Percentiles rank a stretch among this genome's conserved stretches.
Evolutionary conservation across 1,139 yeast genomes (phyloP).

Genomic region (Candida mesenterica): DNA sequence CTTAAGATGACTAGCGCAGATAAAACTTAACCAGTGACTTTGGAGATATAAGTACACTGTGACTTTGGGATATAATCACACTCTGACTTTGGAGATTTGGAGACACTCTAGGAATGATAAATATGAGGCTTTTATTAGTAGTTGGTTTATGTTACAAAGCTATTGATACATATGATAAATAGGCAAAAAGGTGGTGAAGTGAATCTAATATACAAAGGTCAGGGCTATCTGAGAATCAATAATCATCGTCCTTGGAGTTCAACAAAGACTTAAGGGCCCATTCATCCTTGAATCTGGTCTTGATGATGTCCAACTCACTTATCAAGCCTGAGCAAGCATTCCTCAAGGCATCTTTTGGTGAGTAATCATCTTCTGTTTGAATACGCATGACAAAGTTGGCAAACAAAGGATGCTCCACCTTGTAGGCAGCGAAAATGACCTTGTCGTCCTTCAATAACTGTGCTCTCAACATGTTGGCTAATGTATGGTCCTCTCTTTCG

Average conservation of each 20-base stretch:
- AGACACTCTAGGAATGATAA: no score
- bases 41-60: no score
- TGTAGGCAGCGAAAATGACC: slow-evolving; percentile 94
- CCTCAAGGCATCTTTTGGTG: slow-evolving; percentile 85
- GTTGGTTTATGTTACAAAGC: no score
- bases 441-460: slow-evolving; percentile 82
- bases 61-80: no score
- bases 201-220: slow-evolving; percentile 1
- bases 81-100: no score
- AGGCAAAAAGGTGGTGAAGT: no score
- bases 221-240: slow-evolving; percentile 7
- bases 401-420: slow-evolving; percentile 95
- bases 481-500: slow-evolving; percentile 96
- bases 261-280: slow-evolving; percentile 85
- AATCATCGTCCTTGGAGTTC: slow-evolving; percentile 52
- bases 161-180: no score
- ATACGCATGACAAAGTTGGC: slow-evolving; percentile 91
- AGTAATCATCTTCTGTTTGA: slow-evolving; percentile 92
- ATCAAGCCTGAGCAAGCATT: slow-evolving; percentile 86
- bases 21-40: no score
- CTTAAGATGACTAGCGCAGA: no score
- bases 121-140: no score
- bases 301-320: slow-evolving; percentile 70
- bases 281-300: slow-evolving; percentile 80
- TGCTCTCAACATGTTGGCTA: slow-evolving; percentile 84